These are phyloP conservation scores for Cyberlindnera americana DNA, from an alignment of 805 yeast genomes.

Conservation along the genomic window DNA sequence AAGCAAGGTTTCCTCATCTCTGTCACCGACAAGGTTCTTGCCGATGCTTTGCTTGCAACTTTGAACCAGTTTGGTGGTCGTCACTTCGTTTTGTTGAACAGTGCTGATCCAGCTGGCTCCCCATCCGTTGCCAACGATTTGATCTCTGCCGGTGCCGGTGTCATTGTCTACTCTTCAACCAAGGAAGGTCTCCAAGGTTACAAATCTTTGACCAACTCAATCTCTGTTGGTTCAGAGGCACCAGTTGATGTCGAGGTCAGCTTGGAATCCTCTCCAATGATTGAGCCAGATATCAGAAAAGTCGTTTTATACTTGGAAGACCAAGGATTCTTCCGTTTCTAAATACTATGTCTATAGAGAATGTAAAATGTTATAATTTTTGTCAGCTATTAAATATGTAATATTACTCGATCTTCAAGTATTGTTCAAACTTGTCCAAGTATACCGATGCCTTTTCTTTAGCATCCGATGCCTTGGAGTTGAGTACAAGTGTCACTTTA, in stretches of 20 bases:
- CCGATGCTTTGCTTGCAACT: constrained; percentile 83
- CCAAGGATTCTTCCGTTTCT: constrained; percentile 73
- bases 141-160: constrained; percentile 89
- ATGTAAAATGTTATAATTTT: too few relatives aligned
- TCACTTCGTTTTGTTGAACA: constrained; percentile 49
- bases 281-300: constrained; percentile 60
- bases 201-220: constrained; percentile 24
- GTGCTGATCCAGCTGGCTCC: constrained; percentile 38
- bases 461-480: constrained; percentile 39
- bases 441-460: constrained; percentile 40
- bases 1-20: constrained; percentile 84
- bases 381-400: too few relatives aligned
- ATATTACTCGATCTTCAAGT: constrained; percentile 9
- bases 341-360: too few relatives aligned
- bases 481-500: constrained; percentile 34
- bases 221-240: constrained; percentile 41
- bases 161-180: constrained; percentile 51
- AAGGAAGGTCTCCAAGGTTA: constrained; percentile 7
- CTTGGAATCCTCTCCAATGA: constrained; percentile 52
- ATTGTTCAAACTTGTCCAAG: constrained; percentile 19
- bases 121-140: constrained; percentile 70
- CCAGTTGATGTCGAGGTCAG: constrained; percentile 55
- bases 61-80: constrained; percentile 87
- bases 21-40: constrained; percentile 59
- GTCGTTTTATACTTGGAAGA: constrained; percentile 70